These are phyloP conservation scores for Phoma sp. DNA, from an alignment of 2,329 filamentous ascomycete species.

Conservation along the genomic window DNA sequence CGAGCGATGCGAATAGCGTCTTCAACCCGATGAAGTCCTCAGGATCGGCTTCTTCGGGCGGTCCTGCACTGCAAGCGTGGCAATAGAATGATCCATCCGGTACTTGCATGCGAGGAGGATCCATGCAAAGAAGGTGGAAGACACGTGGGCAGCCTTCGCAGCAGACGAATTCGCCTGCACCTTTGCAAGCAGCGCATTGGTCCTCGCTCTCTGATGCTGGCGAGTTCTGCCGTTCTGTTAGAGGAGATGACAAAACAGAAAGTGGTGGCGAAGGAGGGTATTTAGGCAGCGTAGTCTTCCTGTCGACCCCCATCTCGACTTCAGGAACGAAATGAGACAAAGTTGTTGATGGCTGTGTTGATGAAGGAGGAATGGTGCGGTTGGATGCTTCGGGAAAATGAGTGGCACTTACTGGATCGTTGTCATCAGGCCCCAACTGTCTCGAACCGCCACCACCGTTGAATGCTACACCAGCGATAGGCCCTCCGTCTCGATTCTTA, in stretches of 20 bases:
- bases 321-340: conserved; percentile 28
- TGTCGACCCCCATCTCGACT: conserved; percentile 44
- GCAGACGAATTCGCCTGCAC: conserved; percentile 84
- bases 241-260: conserved; percentile 45
- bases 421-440: conserved; percentile 65
- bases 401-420: conserved; percentile 59
- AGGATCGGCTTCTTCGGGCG: conserved; percentile 31
- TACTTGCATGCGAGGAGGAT: conserved; percentile 65
- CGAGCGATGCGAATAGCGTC: conserved; percentile 67
- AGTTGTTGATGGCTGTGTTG: conserved; percentile 42
- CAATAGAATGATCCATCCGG: conserved; percentile 72
- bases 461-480: conserved; percentile 69
- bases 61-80: conserved; percentile 54
- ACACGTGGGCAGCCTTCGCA: conserved; percentile 91
- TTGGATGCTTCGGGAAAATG: conserved; percentile 52
- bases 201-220: conserved; percentile 75
- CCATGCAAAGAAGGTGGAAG: conserved; percentile 88
- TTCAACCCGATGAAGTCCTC: conserved; percentile 55
- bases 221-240: conserved; percentile 50
- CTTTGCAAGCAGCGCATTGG: conserved; percentile 84
- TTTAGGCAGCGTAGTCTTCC: conserved; percentile 34
- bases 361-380: conserved; percentile 48
- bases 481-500: conserved; percentile 72
- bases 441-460: conserved; percentile 64
- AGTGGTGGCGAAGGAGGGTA: conserved; percentile 45